phyloP scores from a whole-genome alignment of 192 early-diverging fungal species.

The Backusella luteola region DNA sequence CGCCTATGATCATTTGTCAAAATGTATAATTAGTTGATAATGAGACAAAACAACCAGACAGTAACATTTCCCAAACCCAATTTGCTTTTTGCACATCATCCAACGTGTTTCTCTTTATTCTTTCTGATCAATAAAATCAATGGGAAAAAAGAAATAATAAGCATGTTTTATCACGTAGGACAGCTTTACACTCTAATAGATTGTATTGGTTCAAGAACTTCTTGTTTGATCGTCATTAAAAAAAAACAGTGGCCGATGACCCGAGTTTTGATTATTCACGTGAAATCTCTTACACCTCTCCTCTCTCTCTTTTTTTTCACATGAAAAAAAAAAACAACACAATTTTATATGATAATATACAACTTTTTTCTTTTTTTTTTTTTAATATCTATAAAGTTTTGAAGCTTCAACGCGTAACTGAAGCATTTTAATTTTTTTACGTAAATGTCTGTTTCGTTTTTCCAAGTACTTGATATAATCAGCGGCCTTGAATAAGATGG shows the following conservation, averaged over 20 bases:
- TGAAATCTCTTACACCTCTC: constrained; percentile 5
- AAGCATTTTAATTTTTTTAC: constrained; percentile 26
- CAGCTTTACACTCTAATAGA: neutral
- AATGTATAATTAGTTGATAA: too few species aligned
- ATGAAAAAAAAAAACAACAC: neutral
- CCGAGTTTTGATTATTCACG: neutral
- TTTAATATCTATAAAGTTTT: constrained; percentile 6
- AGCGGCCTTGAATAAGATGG: constrained; percentile 67
- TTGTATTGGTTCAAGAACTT: constrained; percentile 1
- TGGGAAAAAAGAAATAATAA: neutral
- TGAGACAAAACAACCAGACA: neutral
- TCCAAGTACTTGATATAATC: constrained; percentile 67
- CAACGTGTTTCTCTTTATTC: neutral
- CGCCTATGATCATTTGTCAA: too few species aligned
- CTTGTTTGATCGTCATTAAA: constrained; percentile 7
- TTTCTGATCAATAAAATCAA: neutral
- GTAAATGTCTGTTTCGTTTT: constrained; percentile 45
- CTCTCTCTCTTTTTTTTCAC: neutral
- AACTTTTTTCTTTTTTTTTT: neutral
- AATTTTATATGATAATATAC: neutral
- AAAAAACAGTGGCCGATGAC: neutral
- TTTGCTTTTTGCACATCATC: neutral
- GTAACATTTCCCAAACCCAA: neutral
- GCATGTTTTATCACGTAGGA: neutral
- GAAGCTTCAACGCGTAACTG: constrained; percentile 32